Evolutionary conservation across 106 monocot genomes (phyloP).

Genomic region (Hemerocallis citrina): DNA sequence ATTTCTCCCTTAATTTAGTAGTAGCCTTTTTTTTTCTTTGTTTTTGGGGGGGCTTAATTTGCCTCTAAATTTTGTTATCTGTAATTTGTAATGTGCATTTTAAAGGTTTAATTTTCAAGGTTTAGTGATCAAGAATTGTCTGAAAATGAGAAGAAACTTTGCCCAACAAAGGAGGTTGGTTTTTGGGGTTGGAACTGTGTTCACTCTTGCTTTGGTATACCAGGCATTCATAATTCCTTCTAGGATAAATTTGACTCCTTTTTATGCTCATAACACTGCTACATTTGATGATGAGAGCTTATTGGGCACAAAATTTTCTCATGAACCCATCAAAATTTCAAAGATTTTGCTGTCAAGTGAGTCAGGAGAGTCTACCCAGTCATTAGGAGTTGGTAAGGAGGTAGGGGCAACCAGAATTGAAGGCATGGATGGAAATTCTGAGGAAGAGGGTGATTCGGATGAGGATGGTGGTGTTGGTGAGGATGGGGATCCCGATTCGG

Average conservation of each 20-base stretch:
- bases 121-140: background rate
- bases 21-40: no score
- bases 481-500: constrained; percentile 23
- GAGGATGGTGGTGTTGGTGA: constrained; percentile 18
- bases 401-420: no score
- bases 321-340: background rate
- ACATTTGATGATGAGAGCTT: background rate
- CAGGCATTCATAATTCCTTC: constrained; percentile 28
- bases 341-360: constrained; percentile 13
- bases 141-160: constrained; percentile 2
- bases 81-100: no score
- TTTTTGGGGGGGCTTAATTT: no score
- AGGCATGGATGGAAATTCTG: no score
- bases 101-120: no score
- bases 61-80: no score
- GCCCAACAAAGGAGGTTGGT: constrained; percentile 18
- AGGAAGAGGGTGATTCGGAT: background rate
- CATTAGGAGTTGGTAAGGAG: background rate
- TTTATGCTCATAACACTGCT: background rate
- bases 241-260: constrained; percentile 12
- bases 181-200: constrained; percentile 22
- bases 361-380: background rate
- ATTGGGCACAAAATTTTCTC: background rate
- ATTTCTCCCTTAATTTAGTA: no score
- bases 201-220: constrained; percentile 22